Base-by-base conservation (phyloP, 371 early-diverging fungal genomes). In the Mortierella sp. region DNA sequence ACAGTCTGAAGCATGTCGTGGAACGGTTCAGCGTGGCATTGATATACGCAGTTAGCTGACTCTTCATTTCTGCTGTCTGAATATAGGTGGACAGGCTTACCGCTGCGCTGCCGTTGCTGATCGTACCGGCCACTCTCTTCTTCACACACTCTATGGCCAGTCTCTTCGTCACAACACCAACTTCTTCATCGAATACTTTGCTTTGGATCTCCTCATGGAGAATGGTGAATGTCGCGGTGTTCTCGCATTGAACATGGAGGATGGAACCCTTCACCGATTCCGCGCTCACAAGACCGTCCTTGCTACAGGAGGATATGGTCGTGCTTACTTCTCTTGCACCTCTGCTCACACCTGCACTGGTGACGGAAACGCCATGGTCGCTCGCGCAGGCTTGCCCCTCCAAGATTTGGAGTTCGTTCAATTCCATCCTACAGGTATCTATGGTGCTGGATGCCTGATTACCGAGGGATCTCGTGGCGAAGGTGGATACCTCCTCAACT, bases 261-360 rank as follows among this genome's bases (percentile, higher is more conserved):
- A 98, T 76, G 98, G 98, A 68, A 94, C 97, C 14, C 82, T 97
- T 63, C 98, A 98, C 86, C 93, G 98, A 56, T 96, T 98, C 90
- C 92, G 94, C 64, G 86, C 98, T n/a, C 96, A 97, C 86, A 93
- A 96, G 87, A 97, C 97, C 39, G 96, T 98, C 24, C 86, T 98
- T 54, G 98, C 98, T 54, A 98, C 98, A 24, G 98, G 98, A 73
- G 98, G 98, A 69, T 98, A 98, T 85, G 98, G 98, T 55, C 94
- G 98, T 63, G 95, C 98, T 51, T 98, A 96, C 88, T 98, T 98
- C 87, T 96, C 97, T 45, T 96, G 96, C 85, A 98, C 98, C 19
- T 95, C 95, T 58, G 98, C 98, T 52, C 98, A 98, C 86, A 97
- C 98, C 49, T 98, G 97, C 86, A 96, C 97, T 54, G 98, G 98